Evolutionary conservation across 352 stramenopile species (phyloP).

Genomic region (Globisporangium yorkense): DNA sequence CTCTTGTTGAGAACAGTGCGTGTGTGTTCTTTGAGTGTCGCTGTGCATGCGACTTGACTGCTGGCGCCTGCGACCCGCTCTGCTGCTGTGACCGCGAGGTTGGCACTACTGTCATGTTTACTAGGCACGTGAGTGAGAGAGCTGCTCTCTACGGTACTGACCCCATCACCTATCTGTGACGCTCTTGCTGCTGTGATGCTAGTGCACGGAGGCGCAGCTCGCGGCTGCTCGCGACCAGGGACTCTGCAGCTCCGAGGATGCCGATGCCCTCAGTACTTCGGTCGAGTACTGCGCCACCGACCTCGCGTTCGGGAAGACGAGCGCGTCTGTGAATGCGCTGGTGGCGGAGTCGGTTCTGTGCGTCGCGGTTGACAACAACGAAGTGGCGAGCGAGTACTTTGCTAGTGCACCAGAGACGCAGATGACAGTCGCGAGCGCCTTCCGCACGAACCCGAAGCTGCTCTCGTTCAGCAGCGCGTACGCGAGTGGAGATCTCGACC

Average conservation of each 20-base stretch:
- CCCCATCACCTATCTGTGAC: no score
- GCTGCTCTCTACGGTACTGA: no score
- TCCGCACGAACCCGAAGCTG: constrained; percentile 32
- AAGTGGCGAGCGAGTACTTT: constrained; percentile 34
- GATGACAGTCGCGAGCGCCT: constrained; percentile 29
- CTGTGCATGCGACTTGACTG: constrained; percentile 42
- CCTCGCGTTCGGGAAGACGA: constrained; percentile 19
- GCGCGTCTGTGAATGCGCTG: constrained; percentile 22
- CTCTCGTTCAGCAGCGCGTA: constrained; percentile 19
- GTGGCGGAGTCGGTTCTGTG: constrained; percentile 43
- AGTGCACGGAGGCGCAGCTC: constrained; percentile 30
- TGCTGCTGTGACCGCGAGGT: constrained; percentile 49
- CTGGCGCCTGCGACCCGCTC: constrained; percentile 34
- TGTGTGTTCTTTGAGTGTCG: constrained; percentile 37
- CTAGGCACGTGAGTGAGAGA: not conserved
- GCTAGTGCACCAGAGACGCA: constrained; percentile 16
- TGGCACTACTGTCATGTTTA: not conserved
- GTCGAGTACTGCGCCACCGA: constrained; percentile 44
- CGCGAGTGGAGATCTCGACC: not conserved
- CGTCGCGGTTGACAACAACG: constrained; percentile 43
- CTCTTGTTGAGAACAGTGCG: not conserved
- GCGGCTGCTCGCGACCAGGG: constrained; percentile 9
- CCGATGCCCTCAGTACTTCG: not conserved
- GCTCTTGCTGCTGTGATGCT: not conserved
- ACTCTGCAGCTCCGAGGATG: constrained; percentile 16